phyloP scores from a whole-genome alignment of 2,329 filamentous ascomycete genomes.

The Aspergillus sp. region DNA sequence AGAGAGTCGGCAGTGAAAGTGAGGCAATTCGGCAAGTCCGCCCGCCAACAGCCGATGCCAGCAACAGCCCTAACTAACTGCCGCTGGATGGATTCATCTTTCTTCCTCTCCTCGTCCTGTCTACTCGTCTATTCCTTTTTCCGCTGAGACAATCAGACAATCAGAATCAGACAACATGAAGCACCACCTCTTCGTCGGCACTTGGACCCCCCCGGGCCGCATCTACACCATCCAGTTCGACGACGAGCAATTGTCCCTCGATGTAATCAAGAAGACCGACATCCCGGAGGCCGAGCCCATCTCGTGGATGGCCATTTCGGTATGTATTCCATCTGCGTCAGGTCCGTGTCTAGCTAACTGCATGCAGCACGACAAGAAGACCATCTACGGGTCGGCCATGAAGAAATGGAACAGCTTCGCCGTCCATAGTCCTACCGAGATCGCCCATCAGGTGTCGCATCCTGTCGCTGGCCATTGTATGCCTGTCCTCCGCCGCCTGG shows the following conservation, averaged over 20 bases:
- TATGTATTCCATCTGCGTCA: slow-evolving; percentile 36
- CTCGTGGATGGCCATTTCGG: slow-evolving; percentile 88
- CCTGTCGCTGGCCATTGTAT: slow-evolving; percentile 66
- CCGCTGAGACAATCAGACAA: slow-evolving; percentile 5
- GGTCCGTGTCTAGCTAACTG: slow-evolving; percentile 4
- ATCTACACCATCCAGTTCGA: slow-evolving; percentile 87
- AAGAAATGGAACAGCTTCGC: slow-evolving; percentile 85
- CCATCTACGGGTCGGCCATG: slow-evolving; percentile 83
- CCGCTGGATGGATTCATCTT: too few relatives aligned
- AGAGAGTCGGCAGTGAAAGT: too few relatives aligned
- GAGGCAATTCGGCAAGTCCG: too few relatives aligned
- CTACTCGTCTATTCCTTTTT: slow-evolving; percentile 8
- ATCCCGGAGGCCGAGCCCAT: slow-evolving; percentile 80
- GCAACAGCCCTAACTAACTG: too few relatives aligned
- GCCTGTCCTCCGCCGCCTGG: slow-evolving; percentile 2
- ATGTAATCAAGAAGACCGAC: slow-evolving; percentile 68
- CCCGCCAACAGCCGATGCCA: too few relatives aligned
- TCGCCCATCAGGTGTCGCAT: slow-evolving; percentile 64
- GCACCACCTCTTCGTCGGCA: slow-evolving; percentile 86
- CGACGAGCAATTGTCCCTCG: slow-evolving; percentile 64
- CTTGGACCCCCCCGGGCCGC: slow-evolving; percentile 80
- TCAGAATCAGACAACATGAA: slow-evolving; percentile 49
- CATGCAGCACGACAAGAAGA: slow-evolving; percentile 64
- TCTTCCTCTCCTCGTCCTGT: slow-evolving; percentile 8
- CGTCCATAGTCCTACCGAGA: slow-evolving; percentile 65